Base-by-base conservation (phyloP, 2,329 filamentous ascomycete genomes). In the Graphium sp. region DNA sequence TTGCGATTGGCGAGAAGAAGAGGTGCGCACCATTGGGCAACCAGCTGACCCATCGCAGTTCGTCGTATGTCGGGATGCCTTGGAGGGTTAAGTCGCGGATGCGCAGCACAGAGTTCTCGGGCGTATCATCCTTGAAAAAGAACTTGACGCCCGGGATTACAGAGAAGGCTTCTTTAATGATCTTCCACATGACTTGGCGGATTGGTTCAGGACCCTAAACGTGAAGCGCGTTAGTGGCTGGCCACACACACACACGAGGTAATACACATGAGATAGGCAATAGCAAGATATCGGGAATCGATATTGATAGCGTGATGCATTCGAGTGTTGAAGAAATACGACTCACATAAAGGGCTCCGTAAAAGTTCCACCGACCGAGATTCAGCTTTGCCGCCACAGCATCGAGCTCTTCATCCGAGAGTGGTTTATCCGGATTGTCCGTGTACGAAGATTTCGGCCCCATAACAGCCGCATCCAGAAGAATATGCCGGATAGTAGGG, bases 311-410 rank as follows among this genome's bases (percentile, higher is more conserved):
- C n/a, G n/a, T n/a, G n/a, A n/a, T n/a, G n/a, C n/a, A n/a, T n/a
- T n/a, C n/a, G n/a, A n/a, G n/a, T n/a, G n/a, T n/a, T n/a, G n/a
- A n/a, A n/a, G n/a, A n/a, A n/a, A n/a, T n/a, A n/a, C n/a, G n/a
- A n/a, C n/a, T n/a, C n/a, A n/a, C n/a, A n/a, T 29, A 29, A 3
- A 50, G 43, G 3, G 54, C 52, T 6, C 56, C 56, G 32, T 61
- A 60, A 35, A 60, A 60, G 36, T 56, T 55, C 57, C 57, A 62
- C 2, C 53, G 44, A 10, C 54, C 55, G 4, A 58, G 41, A 19
- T 38, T 32, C 12, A 58, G 47, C 32, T 53, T 48, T 26, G 46
- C 42, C 3, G 49, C 49, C 6, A 58, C 53, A 1, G 31, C 40
- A 18, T 58, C 52, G 9, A 59, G 35, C 24, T 56, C 52, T 1